phyloP scores from a whole-genome alignment of 1,284 basidiomycete species.

The Bondarzewia mesenterica region DNA sequence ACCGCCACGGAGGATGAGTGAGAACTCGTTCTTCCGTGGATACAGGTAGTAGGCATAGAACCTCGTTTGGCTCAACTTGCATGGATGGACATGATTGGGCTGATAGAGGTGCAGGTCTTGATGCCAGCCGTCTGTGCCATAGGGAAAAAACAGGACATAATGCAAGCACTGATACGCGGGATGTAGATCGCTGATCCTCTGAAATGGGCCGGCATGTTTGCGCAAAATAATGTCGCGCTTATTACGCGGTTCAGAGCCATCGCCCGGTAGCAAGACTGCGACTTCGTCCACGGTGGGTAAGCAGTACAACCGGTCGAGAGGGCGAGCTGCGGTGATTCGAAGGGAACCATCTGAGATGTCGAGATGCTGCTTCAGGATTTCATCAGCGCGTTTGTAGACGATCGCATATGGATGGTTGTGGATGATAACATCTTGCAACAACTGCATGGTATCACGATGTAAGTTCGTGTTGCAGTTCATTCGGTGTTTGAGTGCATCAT shows the following conservation, averaged over 20 bases:
- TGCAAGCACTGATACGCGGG: constrained; percentile 28
- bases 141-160: constrained; percentile 32
- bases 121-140: constrained; percentile 33
- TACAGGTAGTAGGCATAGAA: constrained; percentile 27
- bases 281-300: constrained; percentile 21
- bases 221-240: constrained; percentile 13
- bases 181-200: constrained; percentile 25
- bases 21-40: constrained; percentile 16
- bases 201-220: constrained; percentile 15
- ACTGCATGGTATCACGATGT: constrained; percentile 10
- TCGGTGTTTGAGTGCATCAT: constrained; percentile 9
- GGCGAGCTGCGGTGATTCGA: constrained; percentile 6
- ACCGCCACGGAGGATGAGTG: constrained; percentile 27
- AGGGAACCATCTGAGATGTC: constrained; percentile 4
- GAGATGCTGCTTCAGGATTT: constrained; percentile 10
- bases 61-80: constrained; percentile 20
- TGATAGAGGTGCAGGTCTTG: constrained; percentile 17
- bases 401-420: constrained; percentile 10
- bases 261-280: constrained; percentile 20
- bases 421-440: constrained; percentile 12
- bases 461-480: constrained; percentile 11
- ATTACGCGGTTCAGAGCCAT: constrained; percentile 1
- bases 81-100: constrained; percentile 14
- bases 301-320: constrained; percentile 17
- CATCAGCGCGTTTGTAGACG: constrained; percentile 13